Percentiles rank a stretch among this genome's conserved stretches.
phyloP scores from a whole-genome alignment of 345 rosid genomes.

The Hibiscus tridactylites region DNA sequence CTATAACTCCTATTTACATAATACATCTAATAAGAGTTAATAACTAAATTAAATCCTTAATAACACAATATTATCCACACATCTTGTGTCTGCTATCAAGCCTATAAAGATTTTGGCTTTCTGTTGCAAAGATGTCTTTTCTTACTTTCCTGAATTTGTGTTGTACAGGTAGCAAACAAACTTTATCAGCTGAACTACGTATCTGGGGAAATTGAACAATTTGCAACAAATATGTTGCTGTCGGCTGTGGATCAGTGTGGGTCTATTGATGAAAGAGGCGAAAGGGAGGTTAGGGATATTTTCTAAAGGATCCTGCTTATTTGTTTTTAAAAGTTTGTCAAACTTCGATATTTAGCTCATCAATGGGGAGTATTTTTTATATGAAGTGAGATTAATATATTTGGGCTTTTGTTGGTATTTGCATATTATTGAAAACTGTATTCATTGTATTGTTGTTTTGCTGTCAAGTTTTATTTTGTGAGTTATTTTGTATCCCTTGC shows the following conservation, averaged over 20 bases:
- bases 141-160: slow-evolving; percentile 13
- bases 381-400: background rate
- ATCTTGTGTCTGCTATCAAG: slow-evolving; percentile 1
- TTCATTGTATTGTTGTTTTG: background rate
- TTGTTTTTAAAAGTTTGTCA: background rate
- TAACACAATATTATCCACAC: no score
- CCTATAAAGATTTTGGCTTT: background rate
- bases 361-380: background rate
- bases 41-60: no score
- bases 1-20: no score
- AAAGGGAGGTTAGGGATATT: slow-evolving; percentile 45
- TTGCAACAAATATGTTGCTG: slow-evolving; percentile 69
- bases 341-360: background rate
- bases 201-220: slow-evolving; percentile 70
- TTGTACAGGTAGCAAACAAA: slow-evolving; percentile 85
- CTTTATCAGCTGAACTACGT: slow-evolving; percentile 72
- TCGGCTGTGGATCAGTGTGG: slow-evolving; percentile 54
- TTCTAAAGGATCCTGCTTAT: background rate
- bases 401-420: background rate
- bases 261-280: slow-evolving; percentile 35
- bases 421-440: background rate
- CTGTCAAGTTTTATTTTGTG: background rate
- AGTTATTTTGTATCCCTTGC: background rate
- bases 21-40: no score
- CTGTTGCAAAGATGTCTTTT: background rate